Evolutionary conservation across 768 basidiomycete species (phyloP), one percentile per base, ranked within the genome.

Genomic region (Lactarius tabidus): DNA sequence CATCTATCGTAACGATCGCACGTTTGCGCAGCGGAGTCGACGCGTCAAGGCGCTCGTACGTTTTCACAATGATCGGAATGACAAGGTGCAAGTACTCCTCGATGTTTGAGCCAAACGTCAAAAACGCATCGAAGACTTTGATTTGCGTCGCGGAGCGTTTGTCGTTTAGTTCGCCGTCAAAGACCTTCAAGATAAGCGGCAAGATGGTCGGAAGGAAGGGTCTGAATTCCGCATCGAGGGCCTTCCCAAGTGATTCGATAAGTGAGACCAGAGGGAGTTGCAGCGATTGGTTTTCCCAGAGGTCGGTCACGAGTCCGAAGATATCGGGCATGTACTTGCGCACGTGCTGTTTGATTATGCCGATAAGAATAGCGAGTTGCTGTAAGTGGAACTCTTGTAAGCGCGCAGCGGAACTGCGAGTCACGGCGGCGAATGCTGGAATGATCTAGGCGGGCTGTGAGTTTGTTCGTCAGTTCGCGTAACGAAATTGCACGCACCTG

Each of bases 31-130:
- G 78, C 14, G 84, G 77, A 2, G 84, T 84, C 2, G 87, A 84
- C 7, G 85, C 87, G 65, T 94, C 93, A 1, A 84, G 75, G 39
- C 91, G 83, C 73, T 98, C 97, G 69, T 94, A 95, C 6, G 93
- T 87, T 73, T 86, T 89, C 62, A 98, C 89, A 66, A 98, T 93
- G 69, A 95, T 88, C 0, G 97, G 97, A 58, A 99, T 90, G 67
- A 98, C 90, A 43, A 99, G 87, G 75, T 98, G 96, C 18, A 98
- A 81, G 75, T 98, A 98, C 74, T 99, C 97, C 74, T 99, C 97
- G 65, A 98, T 90, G 74, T 95, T 98, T 3, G 91, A 83, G 6
- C 97, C 97, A 72, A 99, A 98, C 0, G 95, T 93, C 70, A 93
- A 82, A 74, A 98, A 92, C 0, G 96, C 94, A 71, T 95, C 92